These are phyloP conservation scores for Fusarium mangiferae DNA, from an alignment of 2,329 filamentous ascomycete genomes.

Conservation along the genomic window DNA sequence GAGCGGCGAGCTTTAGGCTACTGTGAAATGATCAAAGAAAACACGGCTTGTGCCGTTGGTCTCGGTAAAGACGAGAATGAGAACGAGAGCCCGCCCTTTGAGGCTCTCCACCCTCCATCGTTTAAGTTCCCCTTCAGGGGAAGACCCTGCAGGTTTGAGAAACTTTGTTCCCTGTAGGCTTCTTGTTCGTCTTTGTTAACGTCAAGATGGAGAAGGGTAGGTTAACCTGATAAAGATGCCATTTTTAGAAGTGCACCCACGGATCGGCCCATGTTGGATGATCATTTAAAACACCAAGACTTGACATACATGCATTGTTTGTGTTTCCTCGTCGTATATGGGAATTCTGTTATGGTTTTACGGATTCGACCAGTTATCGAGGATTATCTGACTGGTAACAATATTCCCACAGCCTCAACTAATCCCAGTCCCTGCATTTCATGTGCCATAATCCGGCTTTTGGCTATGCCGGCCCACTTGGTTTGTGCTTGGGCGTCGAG, in stretches of 20 bases:
- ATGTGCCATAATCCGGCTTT: constrained; percentile 41
- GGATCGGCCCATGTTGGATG: constrained; percentile 3
- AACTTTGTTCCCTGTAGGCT: constrained; percentile 15
- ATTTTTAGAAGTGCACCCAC: constrained; percentile 1
- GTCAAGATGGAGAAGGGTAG: constrained; percentile 21
- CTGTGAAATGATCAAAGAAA: constrained; percentile 15
- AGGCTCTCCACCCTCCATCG: constrained; percentile 33
- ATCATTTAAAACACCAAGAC: background rate
- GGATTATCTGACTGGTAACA: constrained; percentile 12
- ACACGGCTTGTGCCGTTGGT: background rate
- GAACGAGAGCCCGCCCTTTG: constrained; percentile 1
- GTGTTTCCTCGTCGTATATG: background rate
- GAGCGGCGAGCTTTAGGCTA: constrained; percentile 32
- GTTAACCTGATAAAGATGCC: background rate
- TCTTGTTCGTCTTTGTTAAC: background rate
- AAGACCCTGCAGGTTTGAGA: constrained; percentile 29
- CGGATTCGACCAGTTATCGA: background rate
- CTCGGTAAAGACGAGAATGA: constrained; percentile 20
- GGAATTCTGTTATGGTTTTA: background rate
- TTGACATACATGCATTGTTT: background rate
- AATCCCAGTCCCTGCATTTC: constrained; percentile 33
- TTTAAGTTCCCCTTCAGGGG: constrained; percentile 19
- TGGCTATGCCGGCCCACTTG: constrained; percentile 38
- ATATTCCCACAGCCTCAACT: constrained; percentile 4
- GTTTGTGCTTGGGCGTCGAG: constrained; percentile 38